Percentiles rank a stretch among this genome's conserved stretches.
These are phyloP conservation scores for Cutaneotrichosporon cavernicola DNA, from an alignment of 1,284 basidiomycete species.

Conservation along the genomic window DNA sequence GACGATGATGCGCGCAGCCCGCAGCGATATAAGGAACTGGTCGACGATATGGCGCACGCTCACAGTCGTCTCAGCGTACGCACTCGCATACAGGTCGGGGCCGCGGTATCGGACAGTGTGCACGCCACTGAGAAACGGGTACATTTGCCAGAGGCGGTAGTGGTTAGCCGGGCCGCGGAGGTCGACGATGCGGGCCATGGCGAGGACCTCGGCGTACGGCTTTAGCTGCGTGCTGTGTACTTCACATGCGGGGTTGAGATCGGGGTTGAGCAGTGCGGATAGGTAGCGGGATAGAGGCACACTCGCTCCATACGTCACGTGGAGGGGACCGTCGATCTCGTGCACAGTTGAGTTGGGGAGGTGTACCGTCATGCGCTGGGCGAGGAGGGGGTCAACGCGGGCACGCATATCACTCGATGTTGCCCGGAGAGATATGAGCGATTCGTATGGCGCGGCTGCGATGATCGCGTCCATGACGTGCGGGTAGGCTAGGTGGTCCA, in stretches of 20 bases:
- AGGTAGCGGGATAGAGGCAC: background rate
- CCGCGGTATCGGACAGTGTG: slow-evolving; percentile 1
- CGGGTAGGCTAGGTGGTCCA: slow-evolving; percentile 3
- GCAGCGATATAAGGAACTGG: background rate
- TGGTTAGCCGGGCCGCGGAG: background rate
- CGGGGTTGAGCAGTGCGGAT: background rate
- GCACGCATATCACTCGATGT: background rate
- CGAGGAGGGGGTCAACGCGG: slow-evolving; percentile 3
- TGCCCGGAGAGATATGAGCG: background rate
- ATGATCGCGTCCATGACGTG: slow-evolving; percentile 11
- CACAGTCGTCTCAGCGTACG: background rate
- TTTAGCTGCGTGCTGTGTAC: background rate
- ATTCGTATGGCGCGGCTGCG: background rate
- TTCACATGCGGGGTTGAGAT: background rate
- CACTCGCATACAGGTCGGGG: background rate
- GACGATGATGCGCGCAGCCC: background rate
- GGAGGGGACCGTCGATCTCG: background rate
- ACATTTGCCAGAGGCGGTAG: slow-evolving; percentile 6
- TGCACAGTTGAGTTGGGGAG: background rate
- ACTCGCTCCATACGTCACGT: background rate
- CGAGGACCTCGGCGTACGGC: background rate
- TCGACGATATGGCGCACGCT: slow-evolving; percentile 5
- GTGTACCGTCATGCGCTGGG: background rate
- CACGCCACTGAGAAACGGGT: background rate
- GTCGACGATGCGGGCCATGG: background rate